Evolutionary conservation across 768 basidiomycete genomes (phyloP).

Genomic region (Mycena crocata): DNA sequence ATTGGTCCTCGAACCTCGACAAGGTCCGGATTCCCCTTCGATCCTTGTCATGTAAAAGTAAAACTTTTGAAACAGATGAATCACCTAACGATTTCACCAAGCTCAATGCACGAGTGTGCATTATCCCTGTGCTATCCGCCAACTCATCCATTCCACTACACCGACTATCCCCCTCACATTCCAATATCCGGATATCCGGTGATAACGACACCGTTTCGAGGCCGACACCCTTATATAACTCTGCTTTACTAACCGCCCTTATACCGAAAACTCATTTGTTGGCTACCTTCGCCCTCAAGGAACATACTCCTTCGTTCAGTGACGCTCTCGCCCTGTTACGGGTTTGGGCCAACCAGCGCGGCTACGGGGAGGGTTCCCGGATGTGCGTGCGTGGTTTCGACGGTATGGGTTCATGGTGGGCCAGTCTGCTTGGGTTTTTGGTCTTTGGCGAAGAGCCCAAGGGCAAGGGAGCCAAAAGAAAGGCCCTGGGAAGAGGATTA

Average conservation of each 20-base stretch:
- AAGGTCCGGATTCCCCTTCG: constrained; percentile 54
- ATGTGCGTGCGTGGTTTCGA: constrained; percentile 79
- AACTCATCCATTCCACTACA: constrained; percentile 73
- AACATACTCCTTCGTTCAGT: constrained; percentile 70
- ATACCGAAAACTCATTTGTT: constrained; percentile 66
- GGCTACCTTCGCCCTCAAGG: constrained; percentile 62
- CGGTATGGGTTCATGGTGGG: constrained; percentile 76
- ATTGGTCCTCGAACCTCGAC: constrained; percentile 67
- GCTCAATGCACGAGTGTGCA: constrained; percentile 75
- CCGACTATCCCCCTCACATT: constrained; percentile 78
- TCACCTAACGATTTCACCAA: constrained; percentile 70
- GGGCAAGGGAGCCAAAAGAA: constrained; percentile 54
- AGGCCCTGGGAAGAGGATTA: constrained; percentile 80
- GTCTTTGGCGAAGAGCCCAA: constrained; percentile 74
- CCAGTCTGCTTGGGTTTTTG: constrained; percentile 67
- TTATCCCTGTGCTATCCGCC: constrained; percentile 75
- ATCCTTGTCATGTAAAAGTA: constrained; percentile 32
- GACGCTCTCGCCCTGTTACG: constrained; percentile 85
- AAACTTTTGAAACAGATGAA: constrained; percentile 56
- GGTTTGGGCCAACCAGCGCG: constrained; percentile 91
- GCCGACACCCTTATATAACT: constrained; percentile 87
- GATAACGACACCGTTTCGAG: constrained; percentile 30
- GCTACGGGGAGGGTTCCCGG: constrained; percentile 70
- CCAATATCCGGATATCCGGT: constrained; percentile 58
- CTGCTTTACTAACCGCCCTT: constrained; percentile 67